These are phyloP conservation scores for Bipolaris bicolor DNA, from an alignment of 2,329 filamentous ascomycete genomes.

Conservation along the genomic window DNA sequence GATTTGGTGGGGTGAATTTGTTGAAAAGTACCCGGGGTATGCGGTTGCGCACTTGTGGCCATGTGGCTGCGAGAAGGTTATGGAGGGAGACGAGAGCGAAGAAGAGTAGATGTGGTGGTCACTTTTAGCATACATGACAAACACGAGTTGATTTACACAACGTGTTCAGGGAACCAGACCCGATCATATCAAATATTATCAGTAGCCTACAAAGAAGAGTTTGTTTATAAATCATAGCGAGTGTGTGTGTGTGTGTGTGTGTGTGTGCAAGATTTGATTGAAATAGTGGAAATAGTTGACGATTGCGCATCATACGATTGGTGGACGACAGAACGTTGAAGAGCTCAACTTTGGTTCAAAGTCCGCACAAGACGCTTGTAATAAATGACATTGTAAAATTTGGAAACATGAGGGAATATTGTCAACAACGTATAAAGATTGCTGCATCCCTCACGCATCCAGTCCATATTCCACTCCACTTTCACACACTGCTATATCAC, in stretches of 20 bases:
- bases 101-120: constrained; percentile 19
- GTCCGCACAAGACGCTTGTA: neutral
- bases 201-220: neutral
- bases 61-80: constrained; percentile 32
- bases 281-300: neutral
- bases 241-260: no score
- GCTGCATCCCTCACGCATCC: no score
- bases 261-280: neutral
- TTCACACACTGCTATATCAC: no score
- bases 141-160: neutral
- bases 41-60: constrained; percentile 25
- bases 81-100: constrained; percentile 16
- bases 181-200: neutral
- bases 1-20: constrained; percentile 20
- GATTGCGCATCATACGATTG: neutral
- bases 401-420: neutral
- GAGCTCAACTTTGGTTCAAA: neutral
- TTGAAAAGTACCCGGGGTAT: constrained; percentile 28
- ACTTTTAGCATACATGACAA: neutral
- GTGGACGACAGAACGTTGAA: neutral
- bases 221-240: neutral
- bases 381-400: neutral
- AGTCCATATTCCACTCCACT: no score
- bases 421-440: neutral
- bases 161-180: no score